phyloP scores from a whole-genome alignment of 1,284 basidiomycete species.

The Ustilago xerochloae region DNA sequence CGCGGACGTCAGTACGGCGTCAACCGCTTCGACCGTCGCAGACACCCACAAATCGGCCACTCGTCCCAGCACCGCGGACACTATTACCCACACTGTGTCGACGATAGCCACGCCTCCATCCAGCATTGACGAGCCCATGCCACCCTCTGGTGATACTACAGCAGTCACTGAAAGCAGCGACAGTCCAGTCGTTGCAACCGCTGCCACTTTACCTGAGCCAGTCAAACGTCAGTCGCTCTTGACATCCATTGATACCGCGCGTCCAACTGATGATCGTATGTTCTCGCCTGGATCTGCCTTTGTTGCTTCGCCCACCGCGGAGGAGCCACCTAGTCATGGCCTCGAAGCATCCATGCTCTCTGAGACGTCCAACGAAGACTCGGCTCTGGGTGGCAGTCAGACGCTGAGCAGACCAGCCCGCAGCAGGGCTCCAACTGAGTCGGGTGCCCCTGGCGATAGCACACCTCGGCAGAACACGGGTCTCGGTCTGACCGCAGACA shows the following conservation, averaged over 20 bases:
- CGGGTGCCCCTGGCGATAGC: conserved; percentile 15
- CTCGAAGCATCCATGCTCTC: conserved; percentile 28
- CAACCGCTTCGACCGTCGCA: not conserved
- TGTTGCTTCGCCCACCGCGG: conserved; percentile 19
- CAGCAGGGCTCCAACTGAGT: conserved; percentile 9
- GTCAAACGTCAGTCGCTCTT: conserved; percentile 9
- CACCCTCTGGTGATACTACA: conserved; percentile 1
- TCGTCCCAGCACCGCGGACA: not conserved
- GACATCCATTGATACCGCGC: conserved; percentile 16
- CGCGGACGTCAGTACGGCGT: not conserved
- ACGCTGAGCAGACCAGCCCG: conserved; percentile 10
- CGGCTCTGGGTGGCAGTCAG: conserved; percentile 17
- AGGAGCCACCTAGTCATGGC: conserved; percentile 2
- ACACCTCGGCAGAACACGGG: conserved; percentile 46
- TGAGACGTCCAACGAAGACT: conserved; percentile 11
- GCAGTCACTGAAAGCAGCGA: not conserved
- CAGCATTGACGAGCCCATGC: conserved; percentile 28
- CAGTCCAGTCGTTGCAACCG: not conserved
- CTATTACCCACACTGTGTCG: not conserved
- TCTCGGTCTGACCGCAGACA: conserved; percentile 41
- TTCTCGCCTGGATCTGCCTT: not conserved
- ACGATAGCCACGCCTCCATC: not conserved
- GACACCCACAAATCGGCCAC: not conserved
- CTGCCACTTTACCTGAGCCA: not conserved
- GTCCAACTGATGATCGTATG: not conserved